These are phyloP conservation scores for Neurospora sp. DNA, from an alignment of 2,329 filamentous ascomycete species.

Conservation along the genomic window DNA sequence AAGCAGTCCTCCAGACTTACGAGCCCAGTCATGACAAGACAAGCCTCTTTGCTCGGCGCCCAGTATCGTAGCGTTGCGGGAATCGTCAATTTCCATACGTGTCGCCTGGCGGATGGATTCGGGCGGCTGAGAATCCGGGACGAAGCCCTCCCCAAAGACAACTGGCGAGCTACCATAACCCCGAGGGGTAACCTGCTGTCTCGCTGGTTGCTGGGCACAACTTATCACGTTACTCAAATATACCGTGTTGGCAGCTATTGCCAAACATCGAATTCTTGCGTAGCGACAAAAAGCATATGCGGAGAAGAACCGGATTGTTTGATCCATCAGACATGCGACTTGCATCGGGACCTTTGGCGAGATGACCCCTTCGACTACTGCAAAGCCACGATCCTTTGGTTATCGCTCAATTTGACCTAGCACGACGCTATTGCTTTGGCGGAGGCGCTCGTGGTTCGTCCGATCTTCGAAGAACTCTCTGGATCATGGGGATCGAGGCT, in stretches of 20 bases:
- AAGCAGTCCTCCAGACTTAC: background rate
- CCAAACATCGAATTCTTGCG: background rate
- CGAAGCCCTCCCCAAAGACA: background rate
- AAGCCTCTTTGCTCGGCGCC: background rate
- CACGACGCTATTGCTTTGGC: background rate
- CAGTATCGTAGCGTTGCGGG: background rate
- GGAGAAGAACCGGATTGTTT: background rate
- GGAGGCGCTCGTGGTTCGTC: background rate
- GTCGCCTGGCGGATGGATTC: background rate
- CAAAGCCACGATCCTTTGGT: background rate
- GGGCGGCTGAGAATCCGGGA: background rate
- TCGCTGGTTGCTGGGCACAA: background rate
- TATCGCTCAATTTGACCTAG: background rate
- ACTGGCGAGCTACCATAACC: background rate
- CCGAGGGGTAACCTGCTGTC: background rate
- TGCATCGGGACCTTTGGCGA: background rate
- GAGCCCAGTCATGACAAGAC: background rate
- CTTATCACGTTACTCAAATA: background rate
- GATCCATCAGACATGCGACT: background rate
- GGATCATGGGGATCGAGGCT: background rate
- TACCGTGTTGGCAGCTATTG: background rate
- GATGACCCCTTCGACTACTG: background rate
- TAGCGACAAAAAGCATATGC: background rate
- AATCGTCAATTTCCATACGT: background rate
- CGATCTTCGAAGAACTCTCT: background rate